Evolutionary conservation across 2,329 filamentous ascomycete genomes (phyloP), one percentile per base, ranked within the genome.

Genomic region (Curvularia sp.): DNA sequence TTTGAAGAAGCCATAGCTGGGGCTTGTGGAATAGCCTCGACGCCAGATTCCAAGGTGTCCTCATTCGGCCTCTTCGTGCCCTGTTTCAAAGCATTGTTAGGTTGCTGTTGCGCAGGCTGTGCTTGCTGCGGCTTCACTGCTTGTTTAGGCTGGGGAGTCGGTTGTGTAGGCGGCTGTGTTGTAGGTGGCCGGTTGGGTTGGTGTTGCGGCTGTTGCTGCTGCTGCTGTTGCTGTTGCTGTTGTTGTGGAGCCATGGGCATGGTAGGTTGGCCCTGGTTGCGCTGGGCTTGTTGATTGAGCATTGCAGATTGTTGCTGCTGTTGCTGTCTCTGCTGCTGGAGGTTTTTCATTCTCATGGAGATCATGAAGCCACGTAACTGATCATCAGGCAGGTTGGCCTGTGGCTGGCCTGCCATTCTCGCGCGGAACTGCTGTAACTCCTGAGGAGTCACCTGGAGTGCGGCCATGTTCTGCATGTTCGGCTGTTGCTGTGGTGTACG

Each of bases 351-450:
- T 62, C 69, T 70, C 22, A 67, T 61, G 8, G 60, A 49, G 7
- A 68, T 55, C 43, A 76, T 73, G 38, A 67, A 60, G 15, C 74
- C 64, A 8, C 69, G 68, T 18, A 71, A 48, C 44, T 71, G 68
- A 1, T 75, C 66, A 28, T 74, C 67, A 10, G 61, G 53, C 55
- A 64, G 53, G 22, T 75, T 75, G 15, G 52, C 72, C 73, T 46
- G 72, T 65, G 60, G n/a, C 30, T 52, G 38, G 54, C 64, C 20
- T 71, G 67, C 56, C 13, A 79, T 57, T 35, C 65, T 71, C 47
- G 66, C 62, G 35, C 80, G 75, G 60, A 78, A 74, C 20, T 62
- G 62, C 47, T 77, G 69, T 18, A 83, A 68, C 18, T 83, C 80
- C 49, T 80, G 73, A 4, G 73, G 68, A 0, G 77, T 77, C 22